Evolutionary conservation across 768 basidiomycete species (phyloP).

Genomic region (Kwoniella shandongensis): DNA sequence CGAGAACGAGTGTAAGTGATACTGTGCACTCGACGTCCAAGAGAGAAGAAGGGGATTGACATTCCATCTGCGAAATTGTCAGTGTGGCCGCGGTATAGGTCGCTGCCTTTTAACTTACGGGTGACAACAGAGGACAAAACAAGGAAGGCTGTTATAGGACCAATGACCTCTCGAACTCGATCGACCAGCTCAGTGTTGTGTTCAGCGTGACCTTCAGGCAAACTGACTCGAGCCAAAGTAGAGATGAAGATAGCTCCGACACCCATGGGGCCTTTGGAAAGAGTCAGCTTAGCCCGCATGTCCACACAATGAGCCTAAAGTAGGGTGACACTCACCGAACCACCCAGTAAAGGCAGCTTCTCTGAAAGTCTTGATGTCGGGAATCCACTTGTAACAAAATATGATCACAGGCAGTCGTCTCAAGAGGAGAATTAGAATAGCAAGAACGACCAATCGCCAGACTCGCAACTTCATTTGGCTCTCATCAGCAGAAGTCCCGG

Average conservation of each 20-base stretch:
- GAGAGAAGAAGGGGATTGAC: slow-evolving; percentile 91
- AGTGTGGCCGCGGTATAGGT: neutral
- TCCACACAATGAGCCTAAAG: no score
- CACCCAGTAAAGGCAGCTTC: slow-evolving; percentile 95
- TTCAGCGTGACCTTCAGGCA: slow-evolving; percentile 48
- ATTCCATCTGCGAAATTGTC: slow-evolving; percentile 62
- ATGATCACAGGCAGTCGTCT: slow-evolving; percentile 82
- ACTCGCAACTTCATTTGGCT: slow-evolving; percentile 59
- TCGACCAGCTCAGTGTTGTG: slow-evolving; percentile 64
- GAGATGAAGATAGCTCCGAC: slow-evolving; percentile 92
- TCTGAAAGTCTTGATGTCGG: slow-evolving; percentile 89
- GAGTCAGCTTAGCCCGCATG: no score
- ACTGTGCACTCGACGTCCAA: slow-evolving; percentile 85
- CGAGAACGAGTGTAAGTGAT: slow-evolving; percentile 89
- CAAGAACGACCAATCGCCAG: slow-evolving; percentile 81
- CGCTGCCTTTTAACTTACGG: slow-evolving; percentile 34
- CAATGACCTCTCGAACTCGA: slow-evolving; percentile 70
- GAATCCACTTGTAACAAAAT: slow-evolving; percentile 84
- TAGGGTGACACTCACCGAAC: slow-evolving; percentile 93
- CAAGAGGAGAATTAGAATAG: slow-evolving; percentile 75
- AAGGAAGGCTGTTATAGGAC: slow-evolving; percentile 93
- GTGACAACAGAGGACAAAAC: slow-evolving; percentile 82
- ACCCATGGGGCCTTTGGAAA: slow-evolving; percentile 66
- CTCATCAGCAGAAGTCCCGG: neutral
- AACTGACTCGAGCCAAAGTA: slow-evolving; percentile 51